Evolutionary conservation across 2,329 filamentous ascomycete genomes (phyloP), one percentile per base, ranked within the genome.

Genomic region (Penicillium sp.): DNA sequence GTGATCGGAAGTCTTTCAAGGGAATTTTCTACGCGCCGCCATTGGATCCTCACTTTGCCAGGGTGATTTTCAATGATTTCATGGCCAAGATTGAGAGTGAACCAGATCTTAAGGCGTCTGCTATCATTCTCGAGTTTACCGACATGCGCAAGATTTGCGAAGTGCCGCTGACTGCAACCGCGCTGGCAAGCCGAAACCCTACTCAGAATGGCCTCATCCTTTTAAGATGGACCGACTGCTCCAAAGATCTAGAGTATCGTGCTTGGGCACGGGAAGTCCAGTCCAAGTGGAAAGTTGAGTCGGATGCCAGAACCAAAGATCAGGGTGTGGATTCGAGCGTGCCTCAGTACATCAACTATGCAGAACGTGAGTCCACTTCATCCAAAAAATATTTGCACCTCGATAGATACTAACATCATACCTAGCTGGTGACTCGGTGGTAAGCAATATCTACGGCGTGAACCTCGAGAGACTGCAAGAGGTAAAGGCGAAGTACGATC

Each of bases 401-500:
- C 11, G 13, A 29, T 34, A 33, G 10, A 33, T 53, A 29, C 54
- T 66, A 29, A 69, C 52, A 3, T 39, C 10, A 2, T 13, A n/a
- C 1, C 10, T 31, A 74, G 72, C 72, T 5, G 71, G 71, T 21
- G 69, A 73, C 50, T 62, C 62, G 1, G 63, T 65, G 4, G 68
- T 74, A 13, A 53, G 55, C 4, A 76, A 78, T 49, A 75, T 79
- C 40, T 81, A 79, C 60, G 79, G 79, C 2, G 70, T 70, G 13
- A 79, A 81, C 53, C 75, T 76, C 39, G 60, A 62, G 3, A 66
- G 72, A 8, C 61, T 82, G 44, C 73, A 76, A 60, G 61, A 65
- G 5, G 62, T 81, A 40, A 81, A 82, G 68, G 73, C 70, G 21
- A 70, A 70, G 51, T 81, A 80, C 57, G 79, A 81, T 61, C 78